A percentile compares a stretch with the other conserved stretches of the same genome.
Evolutionary conservation across 164 flowering plant species (phyloP).

Genomic region (Magnolia kwangsiensis): DNA sequence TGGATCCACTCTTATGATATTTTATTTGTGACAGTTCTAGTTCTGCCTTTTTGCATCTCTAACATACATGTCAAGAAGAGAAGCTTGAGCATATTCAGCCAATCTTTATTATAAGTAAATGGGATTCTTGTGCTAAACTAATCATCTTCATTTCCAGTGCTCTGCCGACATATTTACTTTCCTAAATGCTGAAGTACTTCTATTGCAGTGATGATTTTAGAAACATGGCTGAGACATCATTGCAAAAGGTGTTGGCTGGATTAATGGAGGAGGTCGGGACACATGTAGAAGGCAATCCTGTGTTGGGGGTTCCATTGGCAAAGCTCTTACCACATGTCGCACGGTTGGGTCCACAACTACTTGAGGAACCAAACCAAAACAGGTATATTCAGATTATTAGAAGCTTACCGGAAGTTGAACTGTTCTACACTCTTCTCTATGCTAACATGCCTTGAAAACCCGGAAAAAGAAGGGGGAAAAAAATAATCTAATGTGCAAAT

Average conservation of each 20-base stretch:
- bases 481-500: no score
- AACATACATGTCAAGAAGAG: no score
- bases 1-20: no score
- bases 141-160: no score
- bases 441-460: slow-evolving; percentile 38
- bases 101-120: no score
- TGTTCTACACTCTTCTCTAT: slow-evolving; percentile 80
- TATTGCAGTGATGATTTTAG: slow-evolving; percentile 65
- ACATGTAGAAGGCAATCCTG: slow-evolving; percentile 29
- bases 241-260: slow-evolving; percentile 46
- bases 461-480: no score
- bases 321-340: slow-evolving; percentile 64
- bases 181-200: neutral
- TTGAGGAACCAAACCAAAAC: slow-evolving; percentile 58
- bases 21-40: no score
- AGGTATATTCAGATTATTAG: slow-evolving; percentile 45
- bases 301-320: slow-evolving; percentile 64
- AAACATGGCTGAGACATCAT: slow-evolving; percentile 48
- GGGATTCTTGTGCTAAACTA: no score
- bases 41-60: no score
- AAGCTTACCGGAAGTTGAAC: slow-evolving; percentile 61
- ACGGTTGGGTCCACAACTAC: slow-evolving; percentile 41
- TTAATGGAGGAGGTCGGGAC: slow-evolving; percentile 47
- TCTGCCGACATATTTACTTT: no score
- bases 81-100: no score